phyloP scores from a whole-genome alignment of 768 basidiomycete species.

The Pisolithus marmoratus region DNA sequence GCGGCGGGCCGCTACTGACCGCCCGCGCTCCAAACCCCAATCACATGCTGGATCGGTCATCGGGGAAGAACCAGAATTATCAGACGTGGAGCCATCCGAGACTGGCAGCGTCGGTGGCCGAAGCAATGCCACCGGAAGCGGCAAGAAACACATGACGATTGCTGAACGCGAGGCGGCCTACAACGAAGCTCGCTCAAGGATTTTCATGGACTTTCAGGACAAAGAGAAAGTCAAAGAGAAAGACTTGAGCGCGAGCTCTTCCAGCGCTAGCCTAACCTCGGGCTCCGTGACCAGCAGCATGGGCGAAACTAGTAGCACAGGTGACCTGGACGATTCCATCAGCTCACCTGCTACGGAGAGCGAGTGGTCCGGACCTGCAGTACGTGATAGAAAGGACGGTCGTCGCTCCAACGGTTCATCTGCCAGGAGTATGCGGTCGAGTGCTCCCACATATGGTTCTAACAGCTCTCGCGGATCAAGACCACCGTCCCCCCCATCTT shows the following conservation, averaged over 20 bases:
- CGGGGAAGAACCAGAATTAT: conserved; percentile 71
- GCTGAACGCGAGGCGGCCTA: conserved; percentile 89
- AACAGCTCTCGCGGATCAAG: conserved; percentile 66
- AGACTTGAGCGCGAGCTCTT: conserved; percentile 72
- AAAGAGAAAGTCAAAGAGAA: conserved; percentile 61
- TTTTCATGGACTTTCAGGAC: conserved; percentile 81
- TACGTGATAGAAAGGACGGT: conserved; percentile 52
- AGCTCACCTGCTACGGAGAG: conserved; percentile 77
- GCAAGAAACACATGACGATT: conserved; percentile 71
- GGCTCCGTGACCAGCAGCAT: conserved; percentile 51
- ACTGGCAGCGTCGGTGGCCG: conserved; percentile 70
- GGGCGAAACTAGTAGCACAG: conserved; percentile 55
- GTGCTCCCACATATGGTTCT: conserved; percentile 45
- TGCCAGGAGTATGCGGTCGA: conserved; percentile 54
- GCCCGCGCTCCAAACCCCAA: conserved; percentile 48
- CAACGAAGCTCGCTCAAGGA: conserved; percentile 77
- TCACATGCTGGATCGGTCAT: conserved; percentile 71
- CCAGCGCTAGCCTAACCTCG: conserved; percentile 64
- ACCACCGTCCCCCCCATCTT: conserved; percentile 65
- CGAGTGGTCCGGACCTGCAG: conserved; percentile 64
- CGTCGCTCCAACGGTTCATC: conserved; percentile 53
- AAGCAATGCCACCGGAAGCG: conserved; percentile 55
- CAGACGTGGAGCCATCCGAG: conserved; percentile 77
- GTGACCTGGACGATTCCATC: conserved; percentile 61
- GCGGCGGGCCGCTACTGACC: conserved; percentile 57